Evolutionary conservation across 176 grass and related monocot species (phyloP).

Genomic region (Calamus simplicifolius): DNA sequence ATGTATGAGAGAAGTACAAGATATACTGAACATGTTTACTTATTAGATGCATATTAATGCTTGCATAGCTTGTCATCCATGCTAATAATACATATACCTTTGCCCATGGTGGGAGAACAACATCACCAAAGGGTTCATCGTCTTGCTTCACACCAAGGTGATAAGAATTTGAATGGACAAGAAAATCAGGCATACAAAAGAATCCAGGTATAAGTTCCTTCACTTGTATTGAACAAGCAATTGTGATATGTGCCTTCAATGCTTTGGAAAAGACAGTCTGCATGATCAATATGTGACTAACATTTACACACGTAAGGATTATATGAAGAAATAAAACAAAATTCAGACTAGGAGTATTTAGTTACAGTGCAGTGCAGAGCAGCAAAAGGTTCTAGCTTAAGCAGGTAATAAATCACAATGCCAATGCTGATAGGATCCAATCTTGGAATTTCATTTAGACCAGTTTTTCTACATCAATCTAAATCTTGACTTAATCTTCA

Average conservation of each 20-base stretch:
- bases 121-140: conserved; percentile 80
- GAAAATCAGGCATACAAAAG: conserved; percentile 96
- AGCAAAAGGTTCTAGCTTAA: conserved; percentile 59
- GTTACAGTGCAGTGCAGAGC: conserved; percentile 22
- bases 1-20: too few relatives aligned
- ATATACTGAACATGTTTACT: too few relatives aligned
- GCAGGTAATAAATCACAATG: conserved; percentile 92
- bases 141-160: conserved; percentile 93
- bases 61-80: too few relatives aligned
- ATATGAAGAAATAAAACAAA: background rate
- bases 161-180: conserved; percentile 87
- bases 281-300: conserved; percentile 40
- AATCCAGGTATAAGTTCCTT: conserved; percentile 98
- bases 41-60: too few relatives aligned
- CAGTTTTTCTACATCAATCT: too few relatives aligned
- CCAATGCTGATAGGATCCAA: conserved; percentile 48
- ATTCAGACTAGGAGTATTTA: background rate
- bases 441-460: too few relatives aligned
- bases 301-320: background rate
- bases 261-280: conserved; percentile 92
- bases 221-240: conserved; percentile 91
- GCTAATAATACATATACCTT: conserved; percentile 41
- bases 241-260: conserved; percentile 83
- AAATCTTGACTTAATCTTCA: too few relatives aligned
- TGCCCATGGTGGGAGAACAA: conserved; percentile 90